Evolutionary conservation across 2,329 filamentous ascomycete genomes (phyloP), one percentile per base, ranked within the genome.

Genomic region (Paramyrothecium sp.): DNA sequence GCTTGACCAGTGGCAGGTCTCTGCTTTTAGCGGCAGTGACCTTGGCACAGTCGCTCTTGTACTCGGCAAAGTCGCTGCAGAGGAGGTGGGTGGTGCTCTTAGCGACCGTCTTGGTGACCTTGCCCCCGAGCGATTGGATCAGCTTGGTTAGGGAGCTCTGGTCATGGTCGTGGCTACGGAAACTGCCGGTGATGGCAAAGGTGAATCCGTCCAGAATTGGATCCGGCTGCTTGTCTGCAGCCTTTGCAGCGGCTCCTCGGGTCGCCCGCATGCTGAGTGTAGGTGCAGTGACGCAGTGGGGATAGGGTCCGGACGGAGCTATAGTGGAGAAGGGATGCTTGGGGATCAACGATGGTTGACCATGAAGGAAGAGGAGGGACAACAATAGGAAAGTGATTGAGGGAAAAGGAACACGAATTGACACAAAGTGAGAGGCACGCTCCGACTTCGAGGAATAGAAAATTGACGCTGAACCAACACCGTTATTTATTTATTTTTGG

Each of bases 111-210:
- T 73, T 78, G 22, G 74, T 74, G 33, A 81, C 69, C 3, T 66
- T 67, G 10, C 77, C 86, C 19, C 86, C 86, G 7, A 86, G 75
- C 3, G 69, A 62, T 12, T 67, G 71, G 54, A 86, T 74, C 51
- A 77, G 70, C 21, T 70, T 66, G 59, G 83, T 78, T 4, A 87
- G 69, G 0, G 71, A 68, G 7, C 69, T 63, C 59, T 90, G 69
- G 19, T 70, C 69, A 60, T 90, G 86, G 3, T 78, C 82, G 23
- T 76, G 70, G 7, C 76, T 75, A 2, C 80, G 72, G 62, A 90
- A 87, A 5, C 81, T 81, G 58, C 88, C 88, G 56, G 83, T 87
- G 23, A 89, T 68, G 21, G 80, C 82, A 49, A 91, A 74, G 7
- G 74, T 73, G 62, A 73, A 78, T 4, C 78, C 81, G 2, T 76